These are phyloP conservation scores for Furcasterigmium sp. DNA, from an alignment of 2,329 filamentous ascomycete genomes.

Conservation along the genomic window DNA sequence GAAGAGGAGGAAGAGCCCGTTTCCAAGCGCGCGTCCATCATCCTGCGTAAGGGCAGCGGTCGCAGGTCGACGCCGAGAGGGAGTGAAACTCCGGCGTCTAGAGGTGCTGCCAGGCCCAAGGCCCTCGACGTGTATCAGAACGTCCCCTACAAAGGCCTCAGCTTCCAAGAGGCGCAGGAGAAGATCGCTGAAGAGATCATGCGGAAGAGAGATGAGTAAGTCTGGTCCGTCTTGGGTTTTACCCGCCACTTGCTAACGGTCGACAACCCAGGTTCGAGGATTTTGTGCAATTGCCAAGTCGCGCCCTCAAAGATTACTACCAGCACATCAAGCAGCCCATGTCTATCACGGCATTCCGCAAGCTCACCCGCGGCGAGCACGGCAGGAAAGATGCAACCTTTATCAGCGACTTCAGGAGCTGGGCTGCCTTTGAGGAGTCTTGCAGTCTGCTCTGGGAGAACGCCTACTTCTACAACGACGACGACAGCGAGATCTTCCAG, in stretches of 20 bases:
- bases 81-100: constrained; percentile 25
- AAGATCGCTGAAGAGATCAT: constrained; percentile 75
- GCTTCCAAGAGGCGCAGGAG: constrained; percentile 80
- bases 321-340: constrained; percentile 75
- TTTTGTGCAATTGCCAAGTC: constrained; percentile 73
- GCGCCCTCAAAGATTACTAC: constrained; percentile 79
- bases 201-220: constrained; percentile 55
- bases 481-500: constrained; percentile 77
- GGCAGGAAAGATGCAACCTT: constrained; percentile 61
- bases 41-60: constrained; percentile 25
- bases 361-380: constrained; percentile 68
- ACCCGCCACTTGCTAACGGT: background rate
- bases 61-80: constrained; percentile 13
- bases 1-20: constrained; percentile 21
- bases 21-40: constrained; percentile 25
- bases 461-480: constrained; percentile 85
- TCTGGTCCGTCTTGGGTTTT: constrained; percentile 31
- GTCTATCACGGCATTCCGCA: constrained; percentile 72
- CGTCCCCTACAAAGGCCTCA: constrained; percentile 64
- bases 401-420: constrained; percentile 68
- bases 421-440: constrained; percentile 76
- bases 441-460: constrained; percentile 82
- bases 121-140: constrained; percentile 42
- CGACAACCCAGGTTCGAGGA: constrained; percentile 37
- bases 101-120: constrained; percentile 24